Conservation (phyloP, 169 alveolate genomes). For the Prorocentrum cordatum region DNA sequence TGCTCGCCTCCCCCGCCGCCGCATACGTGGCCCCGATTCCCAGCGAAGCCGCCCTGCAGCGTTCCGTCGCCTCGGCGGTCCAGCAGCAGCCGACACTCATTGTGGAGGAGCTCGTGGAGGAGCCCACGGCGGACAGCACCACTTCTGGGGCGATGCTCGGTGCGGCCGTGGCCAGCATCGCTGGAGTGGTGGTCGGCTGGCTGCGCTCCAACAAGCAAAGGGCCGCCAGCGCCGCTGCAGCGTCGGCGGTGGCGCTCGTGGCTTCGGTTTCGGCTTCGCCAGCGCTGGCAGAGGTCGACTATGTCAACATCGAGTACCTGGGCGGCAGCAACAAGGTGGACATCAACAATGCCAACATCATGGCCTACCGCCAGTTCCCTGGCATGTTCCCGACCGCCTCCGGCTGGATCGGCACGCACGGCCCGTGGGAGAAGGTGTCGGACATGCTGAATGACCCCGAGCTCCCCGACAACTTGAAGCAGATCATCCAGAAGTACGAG, state of each 20-base stretch:
- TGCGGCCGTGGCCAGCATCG: too few relatives aligned
- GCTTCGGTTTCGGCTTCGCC: slow-evolving; percentile 9
- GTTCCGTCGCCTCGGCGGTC: too few relatives aligned
- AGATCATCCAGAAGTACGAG: slow-evolving; percentile 43
- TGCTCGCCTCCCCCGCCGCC: too few relatives aligned
- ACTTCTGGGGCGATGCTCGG: too few relatives aligned
- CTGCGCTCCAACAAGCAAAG: slow-evolving; percentile 4
- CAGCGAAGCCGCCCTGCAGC: too few relatives aligned
- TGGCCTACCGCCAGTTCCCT: slow-evolving; percentile 60
- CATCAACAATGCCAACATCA: slow-evolving; percentile 57
- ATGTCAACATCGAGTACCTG: slow-evolving; percentile 28
- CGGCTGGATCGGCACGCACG: slow-evolving; percentile 40
- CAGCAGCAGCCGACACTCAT: too few relatives aligned
- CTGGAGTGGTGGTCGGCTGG: slow-evolving; percentile 29
- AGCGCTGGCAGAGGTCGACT: slow-evolving; percentile 37
- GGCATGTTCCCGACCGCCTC: slow-evolving; percentile 55
- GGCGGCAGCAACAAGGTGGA: slow-evolving; percentile 42
- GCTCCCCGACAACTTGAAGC: slow-evolving; percentile 17
- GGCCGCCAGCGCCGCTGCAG: slow-evolving; percentile 14
- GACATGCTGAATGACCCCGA: slow-evolving; percentile 23
- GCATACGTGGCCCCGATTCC: too few relatives aligned
- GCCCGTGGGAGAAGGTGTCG: slow-evolving; percentile 42
- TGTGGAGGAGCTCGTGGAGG: too few relatives aligned
- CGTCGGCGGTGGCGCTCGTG: slow-evolving; percentile 20
- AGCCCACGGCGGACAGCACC: too few relatives aligned